Conservation (phyloP, 768 basidiomycete genomes). For the Rhizopogon rudus region DNA sequence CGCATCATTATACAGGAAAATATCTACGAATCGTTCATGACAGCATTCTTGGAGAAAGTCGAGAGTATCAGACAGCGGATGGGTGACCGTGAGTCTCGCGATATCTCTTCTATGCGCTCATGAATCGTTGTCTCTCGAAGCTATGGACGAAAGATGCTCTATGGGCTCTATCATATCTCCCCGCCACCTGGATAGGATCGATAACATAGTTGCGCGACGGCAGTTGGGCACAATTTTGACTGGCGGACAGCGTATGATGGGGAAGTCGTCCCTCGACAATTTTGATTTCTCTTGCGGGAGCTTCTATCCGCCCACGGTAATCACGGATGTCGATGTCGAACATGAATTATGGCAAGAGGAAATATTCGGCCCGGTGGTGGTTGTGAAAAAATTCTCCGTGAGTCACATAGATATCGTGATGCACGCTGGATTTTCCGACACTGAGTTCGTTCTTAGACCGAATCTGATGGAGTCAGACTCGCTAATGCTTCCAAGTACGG, state of each 20-base stretch:
- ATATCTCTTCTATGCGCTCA: neutral
- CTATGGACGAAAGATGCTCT: constrained; percentile 59
- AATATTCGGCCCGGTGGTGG: constrained; percentile 82
- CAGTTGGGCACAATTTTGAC: constrained; percentile 45
- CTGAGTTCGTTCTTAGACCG: constrained; percentile 34
- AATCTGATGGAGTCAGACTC: constrained; percentile 58
- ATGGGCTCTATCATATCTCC: constrained; percentile 81
- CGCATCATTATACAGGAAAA: constrained; percentile 69
- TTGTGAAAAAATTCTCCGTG: constrained; percentile 51
- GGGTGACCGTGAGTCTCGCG: constrained; percentile 62
- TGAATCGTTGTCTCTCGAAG: constrained; percentile 29
- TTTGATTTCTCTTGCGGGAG: constrained; percentile 67
- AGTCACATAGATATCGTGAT: constrained; percentile 21
- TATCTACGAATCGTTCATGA: constrained; percentile 68
- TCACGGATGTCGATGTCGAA: constrained; percentile 48
- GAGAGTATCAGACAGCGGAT: constrained; percentile 61
- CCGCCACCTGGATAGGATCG: constrained; percentile 60
- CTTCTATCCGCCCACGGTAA: constrained; percentile 80
- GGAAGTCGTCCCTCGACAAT: constrained; percentile 58
- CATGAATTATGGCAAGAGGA: constrained; percentile 80
- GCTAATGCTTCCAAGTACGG: constrained; percentile 81
- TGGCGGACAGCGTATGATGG: constrained; percentile 66
- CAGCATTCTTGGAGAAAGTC: constrained; percentile 55
- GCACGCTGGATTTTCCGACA: neutral
- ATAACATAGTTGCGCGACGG: constrained; percentile 45